phyloP scores from a whole-genome alignment of 208 protist genomes.

The Porcisia deanei region DNA sequence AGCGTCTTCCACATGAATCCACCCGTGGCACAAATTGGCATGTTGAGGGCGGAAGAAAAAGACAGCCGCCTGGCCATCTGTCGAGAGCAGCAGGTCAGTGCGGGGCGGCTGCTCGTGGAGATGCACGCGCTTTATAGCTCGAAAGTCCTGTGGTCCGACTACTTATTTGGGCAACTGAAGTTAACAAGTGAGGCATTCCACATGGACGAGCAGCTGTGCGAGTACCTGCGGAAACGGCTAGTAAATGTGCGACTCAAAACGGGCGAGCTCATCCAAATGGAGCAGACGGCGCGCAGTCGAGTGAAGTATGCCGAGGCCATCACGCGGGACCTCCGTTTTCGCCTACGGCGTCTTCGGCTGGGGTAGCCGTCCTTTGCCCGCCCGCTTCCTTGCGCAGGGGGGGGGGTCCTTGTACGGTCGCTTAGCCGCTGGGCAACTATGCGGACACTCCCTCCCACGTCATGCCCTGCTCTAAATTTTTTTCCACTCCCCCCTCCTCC shows the following conservation, averaged over 20 bases:
- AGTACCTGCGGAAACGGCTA: constrained; percentile 32
- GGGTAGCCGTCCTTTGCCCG: neutral
- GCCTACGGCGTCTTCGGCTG: constrained; percentile 1
- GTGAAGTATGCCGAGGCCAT: constrained; percentile 40
- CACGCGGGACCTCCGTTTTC: constrained; percentile 32
- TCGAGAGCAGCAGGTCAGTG: neutral
- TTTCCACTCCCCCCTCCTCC: no score
- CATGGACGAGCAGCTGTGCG: constrained; percentile 41
- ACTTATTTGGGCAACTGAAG: constrained; percentile 40
- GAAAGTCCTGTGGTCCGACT: constrained; percentile 23
- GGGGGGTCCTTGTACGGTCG: neutral
- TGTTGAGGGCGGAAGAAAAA: constrained; percentile 15
- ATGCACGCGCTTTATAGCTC: constrained; percentile 1
- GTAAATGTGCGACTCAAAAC: constrained; percentile 32
- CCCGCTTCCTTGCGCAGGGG: neutral
- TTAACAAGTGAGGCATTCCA: constrained; percentile 35
- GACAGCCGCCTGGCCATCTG: constrained; percentile 22
- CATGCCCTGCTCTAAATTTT: neutral
- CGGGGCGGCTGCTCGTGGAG: constrained; percentile 5
- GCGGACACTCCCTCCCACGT: neutral
- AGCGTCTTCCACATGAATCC: neutral
- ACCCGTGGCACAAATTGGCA: constrained; percentile 15
- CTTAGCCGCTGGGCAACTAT: neutral
- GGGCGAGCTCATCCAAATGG: constrained; percentile 35
- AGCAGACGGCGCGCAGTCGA: constrained; percentile 34